Base-by-base conservation (phyloP, 2,329 filamentous ascomycete species). In the Aspergillus fumigatiaffinis region DNA sequence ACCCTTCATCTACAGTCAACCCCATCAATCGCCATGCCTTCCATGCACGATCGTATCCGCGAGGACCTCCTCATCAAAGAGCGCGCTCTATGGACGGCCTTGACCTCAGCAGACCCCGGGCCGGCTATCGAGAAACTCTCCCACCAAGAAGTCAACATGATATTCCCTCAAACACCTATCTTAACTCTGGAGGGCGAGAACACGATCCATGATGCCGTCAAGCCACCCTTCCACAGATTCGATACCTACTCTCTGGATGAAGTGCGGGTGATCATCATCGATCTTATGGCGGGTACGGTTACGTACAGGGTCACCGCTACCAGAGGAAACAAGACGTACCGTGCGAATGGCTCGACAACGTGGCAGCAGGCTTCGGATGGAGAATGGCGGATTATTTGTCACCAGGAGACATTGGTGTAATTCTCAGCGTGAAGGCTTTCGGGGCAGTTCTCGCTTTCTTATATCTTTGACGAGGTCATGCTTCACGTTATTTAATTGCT, bases 351-450 rank as follows among this genome's bases (percentile, higher is more conserved):
- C 21, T 68, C 68, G 20, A 69, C 70, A 25, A 75, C 72, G 3
- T 75, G 72, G 72, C 69, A 68, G 26, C 72, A 74, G 58, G 71
- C 60, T 7, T 73, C 71, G 6, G 72, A 75, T 60, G 72, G 71
- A 14, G 72, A 75, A 56, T 75, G 72, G 72, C 65, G 64, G 52
- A 56, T 75, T 25, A 64, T 66, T n/a, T 61, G 61, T n/a, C 72
- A 75, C 48, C 68, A 71, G 41, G 72, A 74, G 60, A 73, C 71
- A 0, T 53, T 71, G 51, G 44, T 70, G 50, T 72, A 60, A 57
- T n/a, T 41, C n/a, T 7, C n/a, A 5, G 20, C 4, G 42, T 23
- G 8, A 20, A 12, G 10, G 2, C 7, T 44, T 23, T 6, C 3
- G 20, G 10, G 20, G 21, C 42, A 21, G 42, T 14, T 46, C 3